phyloP scores from a whole-genome alignment of 768 basidiomycete species.

The Collybiopsis luxurians region DNA sequence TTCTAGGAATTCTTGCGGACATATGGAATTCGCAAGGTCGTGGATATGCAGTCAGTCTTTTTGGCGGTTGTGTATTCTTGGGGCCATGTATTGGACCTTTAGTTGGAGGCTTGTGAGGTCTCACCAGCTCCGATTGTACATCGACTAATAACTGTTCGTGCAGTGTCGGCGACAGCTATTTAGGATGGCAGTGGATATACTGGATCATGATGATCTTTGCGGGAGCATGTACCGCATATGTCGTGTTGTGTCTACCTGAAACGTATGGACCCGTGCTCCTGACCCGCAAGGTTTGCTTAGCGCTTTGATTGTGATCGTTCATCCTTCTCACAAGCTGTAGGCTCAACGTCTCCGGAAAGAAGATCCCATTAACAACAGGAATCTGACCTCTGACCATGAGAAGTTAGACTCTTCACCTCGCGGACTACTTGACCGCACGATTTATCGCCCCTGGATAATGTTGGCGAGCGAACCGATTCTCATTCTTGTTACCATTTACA shows the following conservation, averaged over 20 bases:
- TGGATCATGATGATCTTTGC: slow-evolving; percentile 72
- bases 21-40: slow-evolving; percentile 51
- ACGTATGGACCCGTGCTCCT: slow-evolving; percentile 66
- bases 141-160: no score
- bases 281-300: slow-evolving; percentile 34
- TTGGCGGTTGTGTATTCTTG: slow-evolving; percentile 58
- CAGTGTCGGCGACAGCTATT: slow-evolving; percentile 39
- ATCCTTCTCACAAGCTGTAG: no score
- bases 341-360: slow-evolving; percentile 39
- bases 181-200: slow-evolving; percentile 66
- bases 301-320: no score
- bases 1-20: slow-evolving; percentile 53
- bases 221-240: slow-evolving; percentile 43
- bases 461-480: slow-evolving; percentile 51
- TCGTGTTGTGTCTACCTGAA: slow-evolving; percentile 55
- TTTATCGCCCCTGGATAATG: slow-evolving; percentile 47
- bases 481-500: slow-evolving; percentile 44
- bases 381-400: slow-evolving; percentile 32
- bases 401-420: slow-evolving; percentile 24
- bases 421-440: slow-evolving; percentile 30
- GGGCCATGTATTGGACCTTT: slow-evolving; percentile 66
- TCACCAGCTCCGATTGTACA: no score
- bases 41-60: slow-evolving; percentile 55
- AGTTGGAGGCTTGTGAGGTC: slow-evolving; percentile 51
- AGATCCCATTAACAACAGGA: slow-evolving; percentile 21